phyloP scores from a whole-genome alignment of 768 basidiomycete genomes.

The Trametes cubensis region DNA sequence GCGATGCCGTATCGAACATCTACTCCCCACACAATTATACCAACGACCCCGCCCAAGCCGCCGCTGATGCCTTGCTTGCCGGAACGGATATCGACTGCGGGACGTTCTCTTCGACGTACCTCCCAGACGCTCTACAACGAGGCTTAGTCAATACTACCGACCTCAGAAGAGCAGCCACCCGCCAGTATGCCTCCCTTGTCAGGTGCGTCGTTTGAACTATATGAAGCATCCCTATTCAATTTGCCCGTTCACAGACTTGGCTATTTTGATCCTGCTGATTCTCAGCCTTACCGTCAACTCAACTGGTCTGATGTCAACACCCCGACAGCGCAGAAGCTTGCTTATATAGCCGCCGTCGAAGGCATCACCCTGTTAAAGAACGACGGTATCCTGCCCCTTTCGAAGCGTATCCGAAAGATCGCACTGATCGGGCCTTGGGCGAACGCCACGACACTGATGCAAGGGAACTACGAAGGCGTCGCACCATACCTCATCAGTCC shows the following conservation, averaged over 20 bases:
- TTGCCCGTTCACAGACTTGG: conserved; percentile 47
- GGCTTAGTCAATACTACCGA: conserved; percentile 48
- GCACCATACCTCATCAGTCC: conserved; percentile 62
- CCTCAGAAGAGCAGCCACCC: conserved; percentile 46
- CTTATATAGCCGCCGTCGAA: conserved; percentile 53
- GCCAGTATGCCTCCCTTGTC: conserved; percentile 56
- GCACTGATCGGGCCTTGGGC: conserved; percentile 64
- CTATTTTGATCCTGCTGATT: conserved; percentile 55
- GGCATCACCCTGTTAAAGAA: conserved; percentile 67
- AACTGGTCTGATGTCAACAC: conserved; percentile 52
- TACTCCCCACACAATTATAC: conserved; percentile 54
- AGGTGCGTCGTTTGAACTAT: no score
- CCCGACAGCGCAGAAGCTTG: conserved; percentile 48
- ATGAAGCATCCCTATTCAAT: no score
- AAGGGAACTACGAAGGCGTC: conserved; percentile 58
- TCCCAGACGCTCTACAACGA: conserved; percentile 52
- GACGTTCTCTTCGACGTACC: conserved; percentile 45
- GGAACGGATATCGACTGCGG: conserved; percentile 59
- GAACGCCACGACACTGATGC: conserved; percentile 57
- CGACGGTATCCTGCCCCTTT: conserved; percentile 58
- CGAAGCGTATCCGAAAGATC: conserved; percentile 46
- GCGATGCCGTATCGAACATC: conserved; percentile 56
- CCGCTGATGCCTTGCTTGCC: conserved; percentile 48
- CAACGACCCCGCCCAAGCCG: conserved; percentile 46
- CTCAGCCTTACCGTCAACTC: conserved; percentile 55